Evolutionary conservation across 306 rosid species (phyloP), one percentile per base, ranked within the genome.

Genomic region (Pterocarpus santalinus): DNA sequence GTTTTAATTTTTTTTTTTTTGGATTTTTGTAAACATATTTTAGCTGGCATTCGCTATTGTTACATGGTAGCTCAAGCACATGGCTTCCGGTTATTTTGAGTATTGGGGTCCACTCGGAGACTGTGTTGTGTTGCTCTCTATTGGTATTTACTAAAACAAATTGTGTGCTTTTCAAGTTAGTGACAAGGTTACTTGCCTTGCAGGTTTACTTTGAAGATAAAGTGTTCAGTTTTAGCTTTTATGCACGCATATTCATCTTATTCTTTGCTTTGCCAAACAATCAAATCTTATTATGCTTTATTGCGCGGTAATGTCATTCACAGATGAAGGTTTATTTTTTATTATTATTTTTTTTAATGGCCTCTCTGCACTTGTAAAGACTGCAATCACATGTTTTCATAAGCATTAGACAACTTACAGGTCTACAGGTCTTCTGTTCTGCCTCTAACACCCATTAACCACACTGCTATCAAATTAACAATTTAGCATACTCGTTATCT

Each of bases 91-190:
- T 78, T 83, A 55, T 62, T 78, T 62, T 46, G 49, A 57, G 57
- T 13, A 67, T 76, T 75, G 80, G 76, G 88, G 85, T 76, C 84
- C 80, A 72, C 80, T 69, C 16, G 0, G 34, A 41, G 60, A 61
- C 77, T 69, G 65, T 30, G 53, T 39, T 51, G 22, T 70, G 69
- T 36, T 79, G 61, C 62, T 65, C 43, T 79, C 55, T 71, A 51
- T 62, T 22, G 69, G 49, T 58, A 2, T 67, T 47, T 66, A 81
- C 66, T 65, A 16, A 66, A 44, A 46, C 51, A 78, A 51, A 30
- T 78, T 79, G 80, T 64, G 84, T 87, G 82, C 68, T 67, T 85
- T 87, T 69, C 72, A 90, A 85, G 85, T 64, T 69, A 87, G 80
- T 83, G 83, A 83, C 61, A 51, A 55, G 84, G 69, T 87, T 81